Evolutionary conservation across 2,329 filamentous ascomycete species (phyloP).

Genomic region (Aspergillus caelatus): DNA sequence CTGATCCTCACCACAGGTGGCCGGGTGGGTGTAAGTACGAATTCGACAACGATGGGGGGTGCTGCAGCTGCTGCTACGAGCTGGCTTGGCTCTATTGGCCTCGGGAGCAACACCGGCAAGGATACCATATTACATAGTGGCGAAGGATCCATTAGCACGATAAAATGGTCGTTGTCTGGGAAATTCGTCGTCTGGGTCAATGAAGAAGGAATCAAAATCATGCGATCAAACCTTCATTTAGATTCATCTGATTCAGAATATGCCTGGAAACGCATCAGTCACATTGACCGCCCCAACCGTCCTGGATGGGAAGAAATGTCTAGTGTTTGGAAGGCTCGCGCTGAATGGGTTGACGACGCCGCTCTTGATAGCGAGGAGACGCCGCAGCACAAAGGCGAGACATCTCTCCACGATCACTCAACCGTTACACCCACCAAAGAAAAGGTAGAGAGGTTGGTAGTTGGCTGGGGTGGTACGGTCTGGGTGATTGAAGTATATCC

Average conservation of each 20-base stretch:
- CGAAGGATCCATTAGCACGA: constrained; percentile 85
- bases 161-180: constrained; percentile 92
- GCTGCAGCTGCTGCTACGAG: constrained; percentile 81
- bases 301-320: constrained; percentile 96
- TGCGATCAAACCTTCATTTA: constrained; percentile 84
- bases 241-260: constrained; percentile 75
- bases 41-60: constrained; percentile 76
- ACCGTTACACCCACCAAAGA: constrained; percentile 38
- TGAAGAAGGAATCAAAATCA: constrained; percentile 96
- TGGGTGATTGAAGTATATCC: constrained; percentile 94
- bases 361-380: constrained; percentile 74
- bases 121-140: constrained; percentile 88
- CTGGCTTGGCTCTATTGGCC: constrained; percentile 86
- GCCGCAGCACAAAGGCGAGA: constrained; percentile 28
- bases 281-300: constrained; percentile 84
- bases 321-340: constrained; percentile 86
- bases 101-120: constrained; percentile 76
- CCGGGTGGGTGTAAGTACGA: constrained; percentile 73
- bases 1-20: constrained; percentile 85
- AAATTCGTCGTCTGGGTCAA: constrained; percentile 96
- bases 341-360: constrained; percentile 90
- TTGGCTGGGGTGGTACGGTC: constrained; percentile 94
- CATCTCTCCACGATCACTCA: constrained; percentile 45
- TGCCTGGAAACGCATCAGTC: constrained; percentile 92
- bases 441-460: constrained; percentile 72